A percentile compares a stretch with the other conserved stretches of the same genome.
Conservation (phyloP, 441 rosid genomes). For the Codiaeum variegatum region DNA sequence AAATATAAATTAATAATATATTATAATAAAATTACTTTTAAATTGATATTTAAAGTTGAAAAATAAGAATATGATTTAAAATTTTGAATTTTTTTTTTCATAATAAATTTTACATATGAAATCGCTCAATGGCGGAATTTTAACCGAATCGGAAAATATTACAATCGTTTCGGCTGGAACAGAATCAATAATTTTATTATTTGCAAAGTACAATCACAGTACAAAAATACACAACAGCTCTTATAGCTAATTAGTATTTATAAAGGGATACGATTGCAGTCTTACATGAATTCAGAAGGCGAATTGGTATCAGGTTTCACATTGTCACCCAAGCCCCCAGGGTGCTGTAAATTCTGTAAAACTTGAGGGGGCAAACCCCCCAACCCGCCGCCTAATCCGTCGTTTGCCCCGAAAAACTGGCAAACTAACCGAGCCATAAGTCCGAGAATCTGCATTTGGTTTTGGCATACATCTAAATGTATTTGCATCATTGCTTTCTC, state of each 20-base stretch:
- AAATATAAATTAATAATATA: too few relatives aligned
- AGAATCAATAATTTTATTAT: neutral
- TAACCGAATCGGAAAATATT: too few relatives aligned
- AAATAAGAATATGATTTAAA: too few relatives aligned
- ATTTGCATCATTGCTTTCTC: conserved; percentile 73
- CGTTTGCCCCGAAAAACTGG: conserved; percentile 60
- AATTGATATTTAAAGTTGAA: too few relatives aligned
- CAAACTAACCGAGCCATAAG: conserved; percentile 59
- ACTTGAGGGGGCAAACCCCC: conserved; percentile 58
- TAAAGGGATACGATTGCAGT: conserved; percentile 6
- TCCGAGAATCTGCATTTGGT: conserved; percentile 69
- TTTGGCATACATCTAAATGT: conserved; percentile 74
- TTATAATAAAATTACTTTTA: too few relatives aligned
- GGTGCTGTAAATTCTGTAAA: conserved; percentile 63
- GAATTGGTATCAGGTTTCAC: conserved; percentile 65
- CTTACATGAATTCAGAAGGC: conserved; percentile 63
- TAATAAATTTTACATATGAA: too few relatives aligned
- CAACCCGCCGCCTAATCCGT: conserved; percentile 50
- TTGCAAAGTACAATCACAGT: neutral
- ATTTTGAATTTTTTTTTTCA: too few relatives aligned
- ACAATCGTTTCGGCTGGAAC: too few relatives aligned
- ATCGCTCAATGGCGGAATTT: too few relatives aligned
- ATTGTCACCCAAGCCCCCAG: conserved; percentile 46
- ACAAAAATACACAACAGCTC: neutral
- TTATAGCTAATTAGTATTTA: neutral